Evolutionary conservation across 345 rosid genomes (phyloP).

Genomic region (Reutealis trisperma): DNA sequence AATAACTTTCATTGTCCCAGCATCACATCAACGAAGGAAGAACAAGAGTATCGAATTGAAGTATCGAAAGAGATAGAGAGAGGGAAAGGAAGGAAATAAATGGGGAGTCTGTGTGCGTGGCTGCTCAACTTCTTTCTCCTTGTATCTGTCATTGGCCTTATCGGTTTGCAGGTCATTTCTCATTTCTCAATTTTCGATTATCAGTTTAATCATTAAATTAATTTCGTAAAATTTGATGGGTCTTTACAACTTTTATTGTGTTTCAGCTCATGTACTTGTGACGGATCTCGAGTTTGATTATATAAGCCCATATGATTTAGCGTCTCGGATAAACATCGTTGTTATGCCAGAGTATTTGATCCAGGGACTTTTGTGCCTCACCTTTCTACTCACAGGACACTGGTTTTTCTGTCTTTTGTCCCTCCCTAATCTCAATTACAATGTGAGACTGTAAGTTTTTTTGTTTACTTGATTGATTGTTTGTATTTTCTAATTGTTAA

Average conservation of each 20-base stretch:
- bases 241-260: neutral
- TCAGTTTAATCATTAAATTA: neutral
- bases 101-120: slow-evolving; percentile 20
- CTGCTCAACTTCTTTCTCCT: slow-evolving; percentile 18
- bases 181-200: no score
- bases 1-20: no score
- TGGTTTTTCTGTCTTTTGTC: slow-evolving; percentile 45
- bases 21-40: no score
- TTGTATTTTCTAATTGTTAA: no score
- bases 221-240: neutral
- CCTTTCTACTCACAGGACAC: slow-evolving; percentile 40
- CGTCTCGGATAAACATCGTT: slow-evolving; percentile 32
- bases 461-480: no score
- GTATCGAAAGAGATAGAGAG: neutral
- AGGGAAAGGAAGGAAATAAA: neutral
- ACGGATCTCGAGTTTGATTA: slow-evolving; percentile 46
- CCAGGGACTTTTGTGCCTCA: slow-evolving; percentile 38
- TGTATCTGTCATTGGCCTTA: slow-evolving; percentile 10
- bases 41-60: no score
- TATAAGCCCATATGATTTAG: slow-evolving; percentile 46
- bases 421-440: slow-evolving; percentile 41
- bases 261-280: slow-evolving; percentile 48
- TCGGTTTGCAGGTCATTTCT: slow-evolving; percentile 13
- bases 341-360: slow-evolving; percentile 40
- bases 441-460: slow-evolving; percentile 40